Conservation (phyloP, 2,329 filamentous ascomycete species). For the Fusarium sambucinum region DNA sequence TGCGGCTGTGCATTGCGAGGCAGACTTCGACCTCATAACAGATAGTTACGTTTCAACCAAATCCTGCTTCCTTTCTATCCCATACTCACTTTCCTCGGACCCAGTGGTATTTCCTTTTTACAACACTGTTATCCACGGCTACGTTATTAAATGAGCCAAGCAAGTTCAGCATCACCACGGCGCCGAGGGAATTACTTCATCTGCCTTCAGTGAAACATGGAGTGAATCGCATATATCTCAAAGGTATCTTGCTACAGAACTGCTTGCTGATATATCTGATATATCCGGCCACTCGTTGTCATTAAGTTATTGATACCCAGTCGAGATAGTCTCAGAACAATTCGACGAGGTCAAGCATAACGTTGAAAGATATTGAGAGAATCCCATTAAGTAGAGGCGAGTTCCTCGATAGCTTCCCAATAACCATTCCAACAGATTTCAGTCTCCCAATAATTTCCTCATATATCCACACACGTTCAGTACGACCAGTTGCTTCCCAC, state of each 20-base stretch:
- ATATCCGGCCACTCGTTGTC: not conserved
- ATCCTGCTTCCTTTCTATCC: not conserved
- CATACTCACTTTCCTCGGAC: not conserved
- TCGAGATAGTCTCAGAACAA: not conserved
- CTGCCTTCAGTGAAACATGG: not conserved
- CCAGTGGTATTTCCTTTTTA: accelerated
- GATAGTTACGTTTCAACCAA: not conserved
- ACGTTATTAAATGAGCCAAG: no score
- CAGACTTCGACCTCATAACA: not conserved
- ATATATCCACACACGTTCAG: not conserved
- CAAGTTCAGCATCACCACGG: no score
- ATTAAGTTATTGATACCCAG: no score
- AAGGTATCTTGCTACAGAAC: no score
- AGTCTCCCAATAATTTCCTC: not conserved
- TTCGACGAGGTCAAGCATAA: not conserved
- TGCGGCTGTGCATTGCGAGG: conserved; percentile 4
- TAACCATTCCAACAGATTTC: not conserved
- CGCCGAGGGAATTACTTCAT: not conserved
- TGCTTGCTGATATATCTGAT: no score
- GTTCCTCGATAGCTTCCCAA: not conserved
- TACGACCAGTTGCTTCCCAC: not conserved
- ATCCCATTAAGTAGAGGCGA: not conserved
- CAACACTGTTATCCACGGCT: no score
- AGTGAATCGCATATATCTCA: not conserved
- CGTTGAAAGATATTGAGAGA: no score